These are phyloP conservation scores for Nakaseomyces glabratus DNA, from an alignment of 1,139 yeast species.

Conservation along the genomic window DNA sequence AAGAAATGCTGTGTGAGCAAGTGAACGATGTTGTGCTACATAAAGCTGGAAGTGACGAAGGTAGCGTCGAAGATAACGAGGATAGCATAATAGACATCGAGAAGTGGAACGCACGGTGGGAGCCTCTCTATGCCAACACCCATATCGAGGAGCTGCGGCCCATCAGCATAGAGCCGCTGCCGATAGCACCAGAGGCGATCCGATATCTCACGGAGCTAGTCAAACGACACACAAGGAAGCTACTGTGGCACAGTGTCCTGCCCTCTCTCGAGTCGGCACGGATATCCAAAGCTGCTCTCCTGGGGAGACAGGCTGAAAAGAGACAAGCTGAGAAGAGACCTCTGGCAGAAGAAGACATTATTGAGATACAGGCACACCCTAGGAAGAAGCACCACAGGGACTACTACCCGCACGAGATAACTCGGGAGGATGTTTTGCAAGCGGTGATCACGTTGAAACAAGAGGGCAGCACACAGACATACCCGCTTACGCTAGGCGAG, in stretches of 20 bases:
- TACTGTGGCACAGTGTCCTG: constrained; percentile 19
- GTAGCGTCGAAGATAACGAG: constrained; percentile 11
- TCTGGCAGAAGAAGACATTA: neutral
- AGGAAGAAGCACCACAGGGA: neutral
- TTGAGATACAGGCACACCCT: neutral
- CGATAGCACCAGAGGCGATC: constrained; percentile 12
- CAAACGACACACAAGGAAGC: constrained; percentile 14
- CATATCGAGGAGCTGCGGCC: constrained; percentile 18
- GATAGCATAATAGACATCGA: constrained; percentile 14
- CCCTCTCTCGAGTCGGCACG: constrained; percentile 17
- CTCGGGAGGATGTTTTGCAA: constrained; percentile 16
- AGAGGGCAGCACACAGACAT: constrained; percentile 9
- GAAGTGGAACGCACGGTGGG: constrained; percentile 28
- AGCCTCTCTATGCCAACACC: constrained; percentile 20
- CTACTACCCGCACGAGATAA: constrained; percentile 18
- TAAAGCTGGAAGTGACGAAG: constrained; percentile 6
- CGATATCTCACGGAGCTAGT: constrained; percentile 12
- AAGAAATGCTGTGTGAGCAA: constrained; percentile 9
- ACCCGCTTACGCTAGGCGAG: constrained; percentile 18
- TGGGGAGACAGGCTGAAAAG: no score
- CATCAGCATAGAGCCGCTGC: constrained; percentile 13
- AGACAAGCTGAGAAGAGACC: no score
- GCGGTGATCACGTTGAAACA: constrained; percentile 18
- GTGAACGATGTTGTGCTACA: constrained; percentile 3
- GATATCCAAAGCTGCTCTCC: no score